Evolutionary conservation across 306 rosid genomes (phyloP).

Genomic region (Quercus cerris): DNA sequence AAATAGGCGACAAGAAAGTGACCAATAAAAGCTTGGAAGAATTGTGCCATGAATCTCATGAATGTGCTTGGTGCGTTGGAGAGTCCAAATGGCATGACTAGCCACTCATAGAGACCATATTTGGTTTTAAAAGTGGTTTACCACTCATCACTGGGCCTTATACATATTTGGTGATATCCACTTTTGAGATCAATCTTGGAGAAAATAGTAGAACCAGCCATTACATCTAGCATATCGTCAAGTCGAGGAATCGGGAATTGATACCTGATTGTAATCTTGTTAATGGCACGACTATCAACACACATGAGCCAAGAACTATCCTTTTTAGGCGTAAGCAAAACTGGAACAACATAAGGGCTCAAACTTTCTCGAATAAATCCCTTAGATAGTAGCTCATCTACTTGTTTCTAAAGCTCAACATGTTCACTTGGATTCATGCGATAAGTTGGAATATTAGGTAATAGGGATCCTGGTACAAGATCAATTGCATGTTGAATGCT

Average conservation of each 20-base stretch:
- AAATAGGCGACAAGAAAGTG: background rate
- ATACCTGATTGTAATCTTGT: background rate
- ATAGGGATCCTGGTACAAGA: too few relatives aligned
- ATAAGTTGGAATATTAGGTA: too few relatives aligned
- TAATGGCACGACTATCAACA: background rate
- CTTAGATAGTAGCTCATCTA: background rate
- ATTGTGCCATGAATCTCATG: background rate
- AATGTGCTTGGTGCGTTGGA: conserved; percentile 1
- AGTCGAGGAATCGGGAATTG: background rate
- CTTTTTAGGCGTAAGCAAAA: background rate
- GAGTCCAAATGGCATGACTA: conserved; percentile 12
- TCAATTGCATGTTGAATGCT: too few relatives aligned
- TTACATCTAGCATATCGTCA: background rate
- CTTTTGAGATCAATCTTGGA: background rate
- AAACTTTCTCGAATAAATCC: background rate
- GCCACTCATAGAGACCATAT: background rate
- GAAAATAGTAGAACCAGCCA: background rate
- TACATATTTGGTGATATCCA: background rate
- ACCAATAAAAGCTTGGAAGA: background rate
- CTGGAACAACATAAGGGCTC: background rate
- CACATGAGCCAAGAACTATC: background rate
- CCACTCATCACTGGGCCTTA: background rate
- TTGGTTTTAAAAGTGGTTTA: background rate
- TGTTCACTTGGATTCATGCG: too few relatives aligned
- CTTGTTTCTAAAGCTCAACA: too few relatives aligned